Conservation (phyloP, 2,329 filamentous ascomycete genomes). For the Graphilbum ipis-grandicollis region DNA sequence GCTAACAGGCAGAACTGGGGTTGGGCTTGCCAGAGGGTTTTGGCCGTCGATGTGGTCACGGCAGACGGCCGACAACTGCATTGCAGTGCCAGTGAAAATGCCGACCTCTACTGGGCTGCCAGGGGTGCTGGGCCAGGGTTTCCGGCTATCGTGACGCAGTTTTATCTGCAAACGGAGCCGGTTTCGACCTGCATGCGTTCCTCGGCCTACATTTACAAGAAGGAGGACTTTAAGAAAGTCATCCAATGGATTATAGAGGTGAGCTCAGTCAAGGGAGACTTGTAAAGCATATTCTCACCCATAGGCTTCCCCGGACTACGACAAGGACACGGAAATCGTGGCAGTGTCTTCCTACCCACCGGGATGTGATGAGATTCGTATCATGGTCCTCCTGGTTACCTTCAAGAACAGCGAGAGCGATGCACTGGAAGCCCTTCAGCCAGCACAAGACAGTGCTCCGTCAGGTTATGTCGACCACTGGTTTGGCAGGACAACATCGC, state of each 20-base stretch:
- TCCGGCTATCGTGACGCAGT: slow-evolving; percentile 32
- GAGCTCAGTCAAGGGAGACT: too few relatives aligned
- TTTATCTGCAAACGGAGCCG: slow-evolving; percentile 25
- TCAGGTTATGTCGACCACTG: slow-evolving; percentile 11
- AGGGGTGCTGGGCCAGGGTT: slow-evolving; percentile 31
- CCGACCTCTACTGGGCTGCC: slow-evolving; percentile 30
- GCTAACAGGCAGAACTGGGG: slow-evolving; percentile 38
- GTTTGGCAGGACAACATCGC: slow-evolving; percentile 14
- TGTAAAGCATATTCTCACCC: not conserved
- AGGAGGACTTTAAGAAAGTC: slow-evolving; percentile 22
- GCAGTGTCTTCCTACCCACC: slow-evolving; percentile 16
- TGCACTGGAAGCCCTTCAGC: slow-evolving; percentile 18
- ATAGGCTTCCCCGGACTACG: slow-evolving; percentile 15
- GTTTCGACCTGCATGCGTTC: slow-evolving; percentile 3
- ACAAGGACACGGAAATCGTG: slow-evolving; percentile 22
- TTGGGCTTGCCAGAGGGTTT: slow-evolving; percentile 30
- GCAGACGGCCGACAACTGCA: slow-evolving; percentile 21
- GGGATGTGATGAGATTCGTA: slow-evolving; percentile 14
- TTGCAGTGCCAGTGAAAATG: slow-evolving; percentile 20
- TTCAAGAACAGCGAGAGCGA: slow-evolving; percentile 20
- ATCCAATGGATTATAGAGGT: slow-evolving; percentile 3
- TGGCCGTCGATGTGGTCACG: slow-evolving; percentile 28
- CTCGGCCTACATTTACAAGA: slow-evolving; percentile 24
- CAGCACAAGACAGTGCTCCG: slow-evolving; percentile 20
- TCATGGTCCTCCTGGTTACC: slow-evolving; percentile 21